phyloP scores from a whole-genome alignment of 495 filamentous ascomycete species.

The Symbiotaphrina buchneri region DNA sequence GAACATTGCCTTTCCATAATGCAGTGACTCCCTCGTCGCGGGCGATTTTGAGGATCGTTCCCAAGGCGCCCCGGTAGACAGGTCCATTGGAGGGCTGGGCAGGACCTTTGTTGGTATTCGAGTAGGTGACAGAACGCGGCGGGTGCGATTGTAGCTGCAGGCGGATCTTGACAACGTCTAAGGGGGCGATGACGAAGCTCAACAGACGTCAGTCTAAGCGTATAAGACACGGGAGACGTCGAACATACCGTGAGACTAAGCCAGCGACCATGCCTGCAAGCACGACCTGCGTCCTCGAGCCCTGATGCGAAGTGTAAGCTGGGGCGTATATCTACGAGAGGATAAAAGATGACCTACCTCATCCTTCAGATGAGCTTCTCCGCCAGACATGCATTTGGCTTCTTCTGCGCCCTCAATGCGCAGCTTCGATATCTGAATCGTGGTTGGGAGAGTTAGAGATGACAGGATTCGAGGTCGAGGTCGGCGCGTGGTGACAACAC shows the following conservation, averaged over 20 bases:
- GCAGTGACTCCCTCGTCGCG: slow-evolving; percentile 55
- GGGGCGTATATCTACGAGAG: slow-evolving; percentile 6
- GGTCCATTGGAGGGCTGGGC: slow-evolving; percentile 23
- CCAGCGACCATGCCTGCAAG: slow-evolving; percentile 73
- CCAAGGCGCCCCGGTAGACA: slow-evolving; percentile 57
- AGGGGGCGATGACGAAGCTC: slow-evolving; percentile 75
- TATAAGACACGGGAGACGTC: background rate
- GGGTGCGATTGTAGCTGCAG: slow-evolving; percentile 74
- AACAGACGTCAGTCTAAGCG: slow-evolving; percentile 1
- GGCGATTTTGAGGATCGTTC: slow-evolving; percentile 55
- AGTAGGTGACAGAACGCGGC: slow-evolving; percentile 55
- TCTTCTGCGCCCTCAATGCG: background rate
- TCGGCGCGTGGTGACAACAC: too few relatives aligned
- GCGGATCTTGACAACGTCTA: slow-evolving; percentile 94
- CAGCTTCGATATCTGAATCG: too few relatives aligned
- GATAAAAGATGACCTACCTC: slow-evolving; percentile 27
- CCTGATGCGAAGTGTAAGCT: too few relatives aligned
- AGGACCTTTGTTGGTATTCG: slow-evolving; percentile 24
- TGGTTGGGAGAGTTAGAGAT: too few relatives aligned
- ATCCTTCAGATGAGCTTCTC: slow-evolving; percentile 65
- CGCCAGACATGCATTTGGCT: slow-evolving; percentile 46
- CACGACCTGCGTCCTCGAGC: slow-evolving; percentile 61
- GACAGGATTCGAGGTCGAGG: too few relatives aligned
- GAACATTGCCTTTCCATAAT: slow-evolving; percentile 96
- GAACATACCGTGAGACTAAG: slow-evolving; percentile 52